Evolutionary conservation across 2,329 filamentous ascomycete genomes (phyloP).

Genomic region (Alternaria novae-zelandiae): DNA sequence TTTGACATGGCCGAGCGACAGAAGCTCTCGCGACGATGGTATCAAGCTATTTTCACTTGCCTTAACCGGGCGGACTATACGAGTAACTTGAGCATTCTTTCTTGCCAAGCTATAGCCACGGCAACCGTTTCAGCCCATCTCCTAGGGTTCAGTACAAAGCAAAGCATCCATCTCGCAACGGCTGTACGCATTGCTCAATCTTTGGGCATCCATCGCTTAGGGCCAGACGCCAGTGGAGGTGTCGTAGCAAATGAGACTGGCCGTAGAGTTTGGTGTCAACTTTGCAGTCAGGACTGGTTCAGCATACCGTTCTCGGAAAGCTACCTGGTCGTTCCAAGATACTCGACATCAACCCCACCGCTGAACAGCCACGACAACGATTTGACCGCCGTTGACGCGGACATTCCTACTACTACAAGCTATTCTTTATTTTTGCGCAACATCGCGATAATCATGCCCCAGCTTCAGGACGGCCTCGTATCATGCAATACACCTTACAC

Average conservation of each 20-base stretch:
- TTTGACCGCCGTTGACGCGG: constrained; percentile 21
- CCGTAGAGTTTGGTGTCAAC: constrained; percentile 45
- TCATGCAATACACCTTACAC: constrained; percentile 47
- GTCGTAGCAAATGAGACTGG: constrained; percentile 35
- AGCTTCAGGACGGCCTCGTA: constrained; percentile 43
- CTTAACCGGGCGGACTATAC: constrained; percentile 53
- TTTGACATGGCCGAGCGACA: constrained; percentile 48
- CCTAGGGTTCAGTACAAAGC: constrained; percentile 53
- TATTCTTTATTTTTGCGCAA: constrained; percentile 43
- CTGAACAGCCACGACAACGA: constrained; percentile 29
- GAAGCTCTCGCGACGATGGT: constrained; percentile 52
- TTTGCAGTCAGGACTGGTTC: constrained; percentile 52
- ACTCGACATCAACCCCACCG: constrained; percentile 36
- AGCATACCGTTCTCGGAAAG: constrained; percentile 49
- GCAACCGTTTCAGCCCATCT: constrained; percentile 55
- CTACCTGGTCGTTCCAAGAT: constrained; percentile 42
- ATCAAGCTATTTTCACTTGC: constrained; percentile 51
- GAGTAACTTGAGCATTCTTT: constrained; percentile 38
- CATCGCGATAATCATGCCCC: constrained; percentile 46
- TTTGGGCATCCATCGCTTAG: constrained; percentile 53
- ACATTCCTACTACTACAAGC: constrained; percentile 36
- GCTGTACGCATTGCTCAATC: constrained; percentile 55
- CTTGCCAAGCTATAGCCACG: constrained; percentile 53
- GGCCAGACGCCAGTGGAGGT: constrained; percentile 9
- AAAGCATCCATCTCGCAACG: constrained; percentile 53